Evolutionary conservation across 495 filamentous ascomycete genomes (phyloP), one percentile per base, ranked within the genome.

Genomic region (Tuber indicum): DNA sequence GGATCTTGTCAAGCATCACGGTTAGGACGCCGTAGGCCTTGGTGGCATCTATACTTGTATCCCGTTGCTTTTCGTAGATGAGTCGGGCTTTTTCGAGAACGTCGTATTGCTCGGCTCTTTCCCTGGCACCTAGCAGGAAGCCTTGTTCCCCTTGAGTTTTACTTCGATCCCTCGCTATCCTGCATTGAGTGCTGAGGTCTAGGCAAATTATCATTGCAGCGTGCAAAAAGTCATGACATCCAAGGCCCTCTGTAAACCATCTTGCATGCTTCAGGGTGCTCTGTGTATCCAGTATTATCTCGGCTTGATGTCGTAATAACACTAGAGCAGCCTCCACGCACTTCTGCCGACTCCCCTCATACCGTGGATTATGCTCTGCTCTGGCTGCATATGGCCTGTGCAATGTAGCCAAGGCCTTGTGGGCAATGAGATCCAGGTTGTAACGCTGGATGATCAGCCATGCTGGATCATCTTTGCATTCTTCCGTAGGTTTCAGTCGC

Each of bases 171-270:
- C 69, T 78, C 16, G 49, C 43, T 44, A 75, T 71, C 74, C 81
- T 81, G 41, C 75, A 71, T 45, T 71, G 66, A 43, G 75, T 81
- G 45, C 79, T 81, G 47, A 97, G 86, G 77, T 96, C 94, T 45
- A 97, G 86, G 79, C 91, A 91, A 32, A 98, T 88, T 75, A 97
- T 90, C 93, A 97, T 97, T 3, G 93, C 92, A 1, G 93, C 94
- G 26, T 96, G 90, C 21, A 97, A 85, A 80, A 95, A 97, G 80
- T 98, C 95, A 41, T 89, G 87, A 71, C 90, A 92, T 26, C 93
- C 93, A 6, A 96, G 88, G 0, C 92, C 92, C 3, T 87, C 86
- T 26, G 89, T 93, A 72, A 95, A 89, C 83, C 92, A 87, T 89
- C 93, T 80, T 90, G 90, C 84, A 93, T 91, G 36, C 87, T 87